Evolutionary conservation across 768 basidiomycete species (phyloP).

Genomic region (Pulveroboletus sp.): DNA sequence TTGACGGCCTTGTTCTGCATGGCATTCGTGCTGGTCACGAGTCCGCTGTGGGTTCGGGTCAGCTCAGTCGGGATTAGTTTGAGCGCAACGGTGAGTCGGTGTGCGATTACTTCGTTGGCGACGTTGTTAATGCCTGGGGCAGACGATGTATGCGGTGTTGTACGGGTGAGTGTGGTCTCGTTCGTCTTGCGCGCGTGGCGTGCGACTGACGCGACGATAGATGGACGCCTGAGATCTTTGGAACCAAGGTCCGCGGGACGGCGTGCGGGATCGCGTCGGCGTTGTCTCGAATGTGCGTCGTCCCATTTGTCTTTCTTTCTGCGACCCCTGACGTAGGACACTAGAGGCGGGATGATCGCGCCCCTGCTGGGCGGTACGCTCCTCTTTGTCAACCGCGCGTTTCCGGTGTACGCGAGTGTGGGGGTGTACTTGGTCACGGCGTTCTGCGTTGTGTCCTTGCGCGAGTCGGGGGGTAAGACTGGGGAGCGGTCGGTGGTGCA

Average conservation of each 20-base stretch:
- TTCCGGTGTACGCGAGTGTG: slow-evolving; percentile 77
- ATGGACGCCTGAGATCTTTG: slow-evolving; percentile 88
- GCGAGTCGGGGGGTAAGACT: slow-evolving; percentile 39
- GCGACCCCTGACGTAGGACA: neutral
- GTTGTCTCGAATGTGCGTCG: slow-evolving; percentile 71
- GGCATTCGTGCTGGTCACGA: slow-evolving; percentile 58
- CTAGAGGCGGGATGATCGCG: slow-evolving; percentile 89
- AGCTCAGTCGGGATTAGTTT: slow-evolving; percentile 77
- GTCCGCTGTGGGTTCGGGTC: slow-evolving; percentile 54
- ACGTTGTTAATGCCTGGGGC: neutral
- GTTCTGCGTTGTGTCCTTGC: slow-evolving; percentile 55
- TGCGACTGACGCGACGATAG: slow-evolving; percentile 16
- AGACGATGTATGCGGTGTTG: slow-evolving; percentile 86
- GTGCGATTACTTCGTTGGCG: neutral
- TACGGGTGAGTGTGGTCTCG: slow-evolving; percentile 45
- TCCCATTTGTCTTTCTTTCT: neutral
- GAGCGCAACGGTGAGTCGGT: slow-evolving; percentile 50
- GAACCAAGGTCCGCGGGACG: slow-evolving; percentile 80
- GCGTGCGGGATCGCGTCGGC: slow-evolving; percentile 87
- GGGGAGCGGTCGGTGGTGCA: slow-evolving; percentile 21
- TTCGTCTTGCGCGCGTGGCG: neutral
- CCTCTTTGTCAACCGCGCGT: slow-evolving; percentile 58
- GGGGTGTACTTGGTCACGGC: slow-evolving; percentile 62
- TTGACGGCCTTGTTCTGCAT: slow-evolving; percentile 72
- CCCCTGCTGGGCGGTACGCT: slow-evolving; percentile 75